A percentile compares a stretch with the other conserved stretches of the same genome.
Evolutionary conservation across 2,329 filamentous ascomycete genomes (phyloP).

Genomic region (Diplodia mutila): DNA sequence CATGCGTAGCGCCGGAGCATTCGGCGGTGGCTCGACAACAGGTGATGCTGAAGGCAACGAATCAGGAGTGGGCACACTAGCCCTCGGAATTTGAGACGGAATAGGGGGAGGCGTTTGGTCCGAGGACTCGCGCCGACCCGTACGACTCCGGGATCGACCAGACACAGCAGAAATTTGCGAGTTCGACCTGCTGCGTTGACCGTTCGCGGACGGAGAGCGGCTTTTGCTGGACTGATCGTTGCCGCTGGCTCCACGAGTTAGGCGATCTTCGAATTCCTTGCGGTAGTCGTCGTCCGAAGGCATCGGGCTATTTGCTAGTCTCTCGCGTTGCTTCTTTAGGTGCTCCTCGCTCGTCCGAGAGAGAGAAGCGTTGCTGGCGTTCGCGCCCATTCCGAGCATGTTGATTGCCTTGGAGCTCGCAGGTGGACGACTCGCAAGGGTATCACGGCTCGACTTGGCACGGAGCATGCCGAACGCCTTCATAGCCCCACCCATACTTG

Average conservation of each 20-base stretch:
- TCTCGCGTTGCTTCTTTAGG: neutral
- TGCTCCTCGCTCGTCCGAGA: slow-evolving; percentile 29
- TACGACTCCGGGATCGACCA: slow-evolving; percentile 59
- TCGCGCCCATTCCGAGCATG: slow-evolving; percentile 62
- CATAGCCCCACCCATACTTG: slow-evolving; percentile 43
- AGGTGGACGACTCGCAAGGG: slow-evolving; percentile 59
- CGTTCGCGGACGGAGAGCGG: slow-evolving; percentile 43
- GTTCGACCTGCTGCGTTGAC: slow-evolving; percentile 57
- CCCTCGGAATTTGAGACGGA: slow-evolving; percentile 36
- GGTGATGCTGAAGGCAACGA: slow-evolving; percentile 5
- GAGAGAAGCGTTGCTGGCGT: slow-evolving; percentile 43
- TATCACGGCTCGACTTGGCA: slow-evolving; percentile 69
- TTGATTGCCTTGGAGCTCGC: slow-evolving; percentile 61
- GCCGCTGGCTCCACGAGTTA: slow-evolving; percentile 42
- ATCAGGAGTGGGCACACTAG: slow-evolving; percentile 4
- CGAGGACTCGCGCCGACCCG: slow-evolving; percentile 56
- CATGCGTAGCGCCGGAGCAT: slow-evolving; percentile 37
- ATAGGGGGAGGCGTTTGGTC: slow-evolving; percentile 40
- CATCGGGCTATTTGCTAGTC: neutral
- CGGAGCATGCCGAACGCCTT: slow-evolving; percentile 68
- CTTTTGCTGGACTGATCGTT: slow-evolving; percentile 36
- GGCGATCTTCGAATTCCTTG: slow-evolving; percentile 37
- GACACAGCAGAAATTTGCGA: slow-evolving; percentile 55
- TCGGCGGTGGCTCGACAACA: slow-evolving; percentile 17
- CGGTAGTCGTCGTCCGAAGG: slow-evolving; percentile 33